Percentiles rank a stretch among this genome's conserved stretches.
These are phyloP conservation scores for Leishmania arabica DNA, from an alignment of 208 protist species.

Conservation along the genomic window DNA sequence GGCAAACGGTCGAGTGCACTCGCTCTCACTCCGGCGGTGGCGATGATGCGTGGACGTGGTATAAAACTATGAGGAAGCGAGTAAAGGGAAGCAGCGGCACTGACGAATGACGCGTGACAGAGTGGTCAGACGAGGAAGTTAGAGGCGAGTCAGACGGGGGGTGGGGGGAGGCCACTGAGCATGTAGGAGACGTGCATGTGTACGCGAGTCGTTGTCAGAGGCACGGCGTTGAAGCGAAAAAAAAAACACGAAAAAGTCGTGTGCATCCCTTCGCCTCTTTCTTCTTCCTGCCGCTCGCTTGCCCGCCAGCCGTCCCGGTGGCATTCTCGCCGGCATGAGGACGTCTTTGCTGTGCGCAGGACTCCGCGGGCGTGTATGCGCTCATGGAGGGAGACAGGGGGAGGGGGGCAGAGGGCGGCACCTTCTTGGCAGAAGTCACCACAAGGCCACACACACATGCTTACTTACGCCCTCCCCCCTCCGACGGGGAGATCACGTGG, in stretches of 20 bases:
- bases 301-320: too few species aligned
- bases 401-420: background rate
- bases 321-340: background rate
- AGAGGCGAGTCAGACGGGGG: background rate
- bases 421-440: background rate
- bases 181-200: background rate
- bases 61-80: background rate
- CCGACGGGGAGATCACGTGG: background rate
- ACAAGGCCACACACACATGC: background rate
- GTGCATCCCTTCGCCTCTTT: background rate
- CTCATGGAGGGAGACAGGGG: background rate
- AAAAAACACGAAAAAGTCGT: too few species aligned
- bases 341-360: background rate
- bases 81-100: background rate
- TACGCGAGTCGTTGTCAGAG: background rate
- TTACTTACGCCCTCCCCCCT: background rate
- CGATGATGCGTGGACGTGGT: background rate
- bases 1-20: background rate
- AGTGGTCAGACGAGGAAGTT: background rate
- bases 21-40: background rate
- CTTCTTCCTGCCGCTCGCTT: background rate
- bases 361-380: background rate
- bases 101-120: background rate
- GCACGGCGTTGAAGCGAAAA: background rate
- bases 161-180: background rate